phyloP scores from a whole-genome alignment of 2,329 filamentous ascomycete species.

The Fusarium mangiferae region DNA sequence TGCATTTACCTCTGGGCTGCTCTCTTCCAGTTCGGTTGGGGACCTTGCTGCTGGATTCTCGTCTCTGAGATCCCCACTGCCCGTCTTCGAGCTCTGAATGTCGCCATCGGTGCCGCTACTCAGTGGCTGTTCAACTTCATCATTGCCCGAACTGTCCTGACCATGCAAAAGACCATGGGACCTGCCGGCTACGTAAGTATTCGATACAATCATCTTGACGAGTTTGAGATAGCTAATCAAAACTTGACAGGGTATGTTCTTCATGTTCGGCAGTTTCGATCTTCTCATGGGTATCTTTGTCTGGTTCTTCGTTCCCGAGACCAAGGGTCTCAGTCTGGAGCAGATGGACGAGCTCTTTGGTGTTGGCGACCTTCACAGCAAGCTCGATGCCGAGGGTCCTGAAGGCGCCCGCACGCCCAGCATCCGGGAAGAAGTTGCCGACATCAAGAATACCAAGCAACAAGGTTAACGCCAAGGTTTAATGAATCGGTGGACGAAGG shows the following conservation, averaged over 20 bases:
- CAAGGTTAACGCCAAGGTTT: neutral
- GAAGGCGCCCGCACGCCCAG: constrained; percentile 42
- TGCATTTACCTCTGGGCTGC: constrained; percentile 78
- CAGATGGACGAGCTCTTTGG: constrained; percentile 75
- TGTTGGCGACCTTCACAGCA: constrained; percentile 57
- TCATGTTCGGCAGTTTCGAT: constrained; percentile 75
- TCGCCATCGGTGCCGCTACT: constrained; percentile 73
- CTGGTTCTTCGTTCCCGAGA: constrained; percentile 76
- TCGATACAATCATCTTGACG: neutral
- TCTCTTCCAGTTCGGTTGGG: constrained; percentile 78
- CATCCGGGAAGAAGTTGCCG: constrained; percentile 41
- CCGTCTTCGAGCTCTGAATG: constrained; percentile 72
- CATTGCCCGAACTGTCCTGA: constrained; percentile 70
- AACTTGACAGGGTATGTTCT: constrained; percentile 65
- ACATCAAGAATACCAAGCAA: constrained; percentile 26
- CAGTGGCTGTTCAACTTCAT: constrained; percentile 83
- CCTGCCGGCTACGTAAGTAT: constrained; percentile 53
- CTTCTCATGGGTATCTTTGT: constrained; percentile 73
- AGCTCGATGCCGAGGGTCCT: constrained; percentile 48
- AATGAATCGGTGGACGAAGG: neutral
- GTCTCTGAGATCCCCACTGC: constrained; percentile 75
- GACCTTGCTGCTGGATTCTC: constrained; percentile 78
- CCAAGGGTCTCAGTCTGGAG: constrained; percentile 72
- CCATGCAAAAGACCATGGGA: constrained; percentile 70
- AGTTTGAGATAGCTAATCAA: constrained; percentile 6